Evolutionary conservation across 345 rosid genomes (phyloP).

Genomic region (Geranium rotundifolium): DNA sequence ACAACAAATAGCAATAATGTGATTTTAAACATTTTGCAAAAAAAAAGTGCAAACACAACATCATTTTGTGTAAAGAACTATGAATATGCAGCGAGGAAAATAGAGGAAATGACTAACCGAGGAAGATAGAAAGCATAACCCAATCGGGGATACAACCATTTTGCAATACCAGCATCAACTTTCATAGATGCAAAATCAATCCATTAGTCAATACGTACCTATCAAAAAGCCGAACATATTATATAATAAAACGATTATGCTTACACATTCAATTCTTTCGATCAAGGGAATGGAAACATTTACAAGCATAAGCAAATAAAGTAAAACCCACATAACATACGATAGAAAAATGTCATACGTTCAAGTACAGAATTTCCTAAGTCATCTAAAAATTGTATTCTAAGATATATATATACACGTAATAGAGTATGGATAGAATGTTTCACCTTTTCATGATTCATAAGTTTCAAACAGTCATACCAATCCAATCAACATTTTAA

Average conservation of each 20-base stretch:
- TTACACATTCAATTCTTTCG: no score
- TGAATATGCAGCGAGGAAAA: neutral
- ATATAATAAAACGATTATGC: neutral
- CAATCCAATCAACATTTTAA: neutral
- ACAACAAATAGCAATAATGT: no score
- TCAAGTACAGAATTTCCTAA: constrained; percentile 32
- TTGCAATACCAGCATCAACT: constrained; percentile 49
- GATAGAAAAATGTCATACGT: no score
- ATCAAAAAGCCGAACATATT: constrained; percentile 6
- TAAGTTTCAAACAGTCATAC: neutral
- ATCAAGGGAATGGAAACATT: no score
- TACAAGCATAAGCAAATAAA: no score
- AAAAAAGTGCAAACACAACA: neutral
- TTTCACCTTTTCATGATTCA: constrained; percentile 24
- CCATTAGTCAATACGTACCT: constrained; percentile 97
- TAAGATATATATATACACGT: no score
- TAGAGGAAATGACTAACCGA: constrained; percentile 34
- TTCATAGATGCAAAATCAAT: constrained; percentile 71
- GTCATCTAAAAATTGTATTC: no score
- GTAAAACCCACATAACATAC: no score
- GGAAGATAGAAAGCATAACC: constrained; percentile 52
- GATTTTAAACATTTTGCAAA: no score
- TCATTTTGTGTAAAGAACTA: neutral
- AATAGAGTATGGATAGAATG: no score
- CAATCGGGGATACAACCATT: constrained; percentile 54